Percentiles rank a stretch among this genome's conserved stretches.
These are phyloP conservation scores for Linnemannia hyalina DNA, from an alignment of 192 early-diverging fungal species.

Conservation along the genomic window DNA sequence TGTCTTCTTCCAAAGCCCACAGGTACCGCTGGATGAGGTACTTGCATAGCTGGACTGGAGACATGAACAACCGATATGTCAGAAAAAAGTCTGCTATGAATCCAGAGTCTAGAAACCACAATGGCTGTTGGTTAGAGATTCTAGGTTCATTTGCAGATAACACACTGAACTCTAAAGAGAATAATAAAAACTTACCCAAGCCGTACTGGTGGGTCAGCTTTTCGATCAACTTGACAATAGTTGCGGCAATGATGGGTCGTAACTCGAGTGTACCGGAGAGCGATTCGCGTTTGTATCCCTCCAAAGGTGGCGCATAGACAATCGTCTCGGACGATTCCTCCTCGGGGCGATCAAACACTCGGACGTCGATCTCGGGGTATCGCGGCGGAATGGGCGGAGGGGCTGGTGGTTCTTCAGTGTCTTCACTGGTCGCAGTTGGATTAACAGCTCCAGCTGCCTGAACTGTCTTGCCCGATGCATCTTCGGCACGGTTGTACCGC, in stretches of 20 bases:
- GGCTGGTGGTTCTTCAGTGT: background rate
- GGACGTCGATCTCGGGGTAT: constrained; percentile 57
- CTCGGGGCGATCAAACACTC: constrained; percentile 55
- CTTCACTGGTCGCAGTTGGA: background rate
- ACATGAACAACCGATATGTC: constrained; percentile 66
- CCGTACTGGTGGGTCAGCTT: constrained; percentile 63
- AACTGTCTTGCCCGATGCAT: background rate
- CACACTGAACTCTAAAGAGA: background rate
- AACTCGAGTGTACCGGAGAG: constrained; percentile 4
- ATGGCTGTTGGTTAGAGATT: background rate
- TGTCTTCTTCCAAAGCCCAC: constrained; percentile 64
- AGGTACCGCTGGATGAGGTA: constrained; percentile 65
- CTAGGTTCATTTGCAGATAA: background rate
- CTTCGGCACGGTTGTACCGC: background rate
- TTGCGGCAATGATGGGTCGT: constrained; percentile 59
- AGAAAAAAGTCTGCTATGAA: constrained; percentile 69
- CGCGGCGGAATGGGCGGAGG: constrained; percentile 40
- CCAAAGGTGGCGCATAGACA: constrained; percentile 44
- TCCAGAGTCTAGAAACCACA: constrained; percentile 57
- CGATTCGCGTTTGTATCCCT: background rate
- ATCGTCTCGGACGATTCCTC: constrained; percentile 49
- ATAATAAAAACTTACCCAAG: constrained; percentile 47
- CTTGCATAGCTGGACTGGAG: constrained; percentile 66
- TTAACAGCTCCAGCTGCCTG: too few relatives aligned
- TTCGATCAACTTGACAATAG: constrained; percentile 67